Evolutionary conservation across 345 rosid species (phyloP).

Genomic region (Capsella bursapastoris): DNA sequence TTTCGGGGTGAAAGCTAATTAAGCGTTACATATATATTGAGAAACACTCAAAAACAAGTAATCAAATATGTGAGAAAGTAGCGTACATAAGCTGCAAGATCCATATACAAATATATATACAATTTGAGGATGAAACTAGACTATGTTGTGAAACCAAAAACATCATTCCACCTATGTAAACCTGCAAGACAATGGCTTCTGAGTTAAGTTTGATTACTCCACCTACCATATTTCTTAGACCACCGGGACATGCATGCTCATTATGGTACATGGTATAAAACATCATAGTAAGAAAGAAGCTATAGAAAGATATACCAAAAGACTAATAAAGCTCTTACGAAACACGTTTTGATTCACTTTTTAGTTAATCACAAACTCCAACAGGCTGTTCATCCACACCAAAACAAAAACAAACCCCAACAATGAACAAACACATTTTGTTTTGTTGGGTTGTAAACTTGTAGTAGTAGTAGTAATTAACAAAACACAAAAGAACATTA

Average conservation of each 20-base stretch:
- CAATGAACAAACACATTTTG: conserved; percentile 4
- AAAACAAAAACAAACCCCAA: conserved; percentile 8
- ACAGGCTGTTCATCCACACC: neutral
- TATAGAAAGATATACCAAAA: neutral
- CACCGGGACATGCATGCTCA: neutral
- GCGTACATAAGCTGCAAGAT: no score
- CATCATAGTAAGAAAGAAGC: neutral
- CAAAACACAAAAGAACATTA: neutral
- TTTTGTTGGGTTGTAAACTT: neutral
- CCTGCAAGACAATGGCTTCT: no score
- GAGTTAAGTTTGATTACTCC: no score
- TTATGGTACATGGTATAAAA: neutral
- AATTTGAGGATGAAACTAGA: no score
- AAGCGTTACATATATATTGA: no score
- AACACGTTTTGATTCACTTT: neutral
- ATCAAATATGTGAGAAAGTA: no score
- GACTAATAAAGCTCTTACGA: neutral
- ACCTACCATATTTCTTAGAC: no score
- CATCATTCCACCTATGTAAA: no score
- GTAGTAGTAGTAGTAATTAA: neutral
- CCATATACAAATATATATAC: no score
- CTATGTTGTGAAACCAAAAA: no score
- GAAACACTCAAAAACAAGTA: no score
- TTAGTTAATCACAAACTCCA: conserved; percentile 8
- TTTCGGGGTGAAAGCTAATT: no score